Percentiles rank a stretch among this genome's conserved stretches.
phyloP scores from a whole-genome alignment of 768 basidiomycete species.

The Boletales sp. region DNA sequence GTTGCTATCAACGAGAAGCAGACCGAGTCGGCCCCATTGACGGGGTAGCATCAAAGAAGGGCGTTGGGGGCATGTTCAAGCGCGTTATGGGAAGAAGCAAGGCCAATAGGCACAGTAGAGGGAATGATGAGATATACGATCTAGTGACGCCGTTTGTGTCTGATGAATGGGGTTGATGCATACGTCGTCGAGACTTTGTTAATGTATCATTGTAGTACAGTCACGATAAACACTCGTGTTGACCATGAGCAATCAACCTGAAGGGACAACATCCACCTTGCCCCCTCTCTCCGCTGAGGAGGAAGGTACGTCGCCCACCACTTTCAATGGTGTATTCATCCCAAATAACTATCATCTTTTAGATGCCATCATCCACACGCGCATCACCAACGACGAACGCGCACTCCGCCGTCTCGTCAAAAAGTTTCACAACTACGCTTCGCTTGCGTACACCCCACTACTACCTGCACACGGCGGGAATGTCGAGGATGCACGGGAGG shows the following conservation, averaged over 20 bases:
- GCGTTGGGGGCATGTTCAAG: conserved; percentile 54
- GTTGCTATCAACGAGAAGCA: conserved; percentile 56
- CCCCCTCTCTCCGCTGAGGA: conserved; percentile 52
- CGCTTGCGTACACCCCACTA: conserved; percentile 49
- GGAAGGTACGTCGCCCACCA: conserved; percentile 44
- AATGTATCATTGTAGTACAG: not conserved
- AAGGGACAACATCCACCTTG: conserved; percentile 17
- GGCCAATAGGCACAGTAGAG: conserved; percentile 44
- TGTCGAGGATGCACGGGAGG: conserved; percentile 72
- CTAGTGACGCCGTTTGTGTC: conserved; percentile 80
- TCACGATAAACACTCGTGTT: no score
- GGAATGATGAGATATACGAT: conserved; percentile 78
- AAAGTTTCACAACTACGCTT: conserved; percentile 73
- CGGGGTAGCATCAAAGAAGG: conserved; percentile 35
- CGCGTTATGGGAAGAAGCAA: conserved; percentile 55
- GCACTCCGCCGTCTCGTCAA: conserved; percentile 74
- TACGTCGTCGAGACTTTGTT: no score
- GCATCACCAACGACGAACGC: conserved; percentile 81
- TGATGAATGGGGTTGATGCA: conserved; percentile 62
- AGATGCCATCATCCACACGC: conserved; percentile 79
- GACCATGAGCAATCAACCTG: no score
- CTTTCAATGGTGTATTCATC: conserved; percentile 8
- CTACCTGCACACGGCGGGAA: conserved; percentile 31
- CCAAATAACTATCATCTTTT: conserved; percentile 5
- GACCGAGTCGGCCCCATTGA: conserved; percentile 21